Evolutionary conservation across 345 rosid genomes (phyloP), one percentile per base, ranked within the genome.

Genomic region (Murraya paniculata): DNA sequence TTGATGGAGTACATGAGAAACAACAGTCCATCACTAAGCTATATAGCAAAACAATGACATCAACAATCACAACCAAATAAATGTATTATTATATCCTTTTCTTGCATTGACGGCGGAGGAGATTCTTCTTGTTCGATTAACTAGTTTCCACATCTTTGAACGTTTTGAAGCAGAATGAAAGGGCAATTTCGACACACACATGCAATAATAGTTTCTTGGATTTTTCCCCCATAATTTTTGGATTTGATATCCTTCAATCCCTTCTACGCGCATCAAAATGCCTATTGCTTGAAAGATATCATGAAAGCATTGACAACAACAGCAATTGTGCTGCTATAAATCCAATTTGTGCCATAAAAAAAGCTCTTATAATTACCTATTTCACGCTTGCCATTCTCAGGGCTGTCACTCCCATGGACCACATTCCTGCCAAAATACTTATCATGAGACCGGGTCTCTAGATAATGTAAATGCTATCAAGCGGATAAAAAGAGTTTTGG

Each of bases 331-430:
- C 24, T 25, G 25, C 64, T 24, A 4, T 56, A 39, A 35, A 74
- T 35, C 14, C 27, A 21, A 38, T 67, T 30, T 50, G 2, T 16
- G 28, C 27, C 18, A 16, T 9, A 6, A 62, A 27, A 62, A 74
- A 39, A 69, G 64, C 41, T n/a, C 61, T 75, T 64, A 64, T 53
- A 9, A 80, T 80, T 82, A 93, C 98, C 98, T 68, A 91, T 85
- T 87, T 93, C 98, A 70, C 98, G 97, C 85, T 88, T 84, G 80
- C 98, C 98, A 80, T 96, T 96, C 70, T 94, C 97, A 77, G 95
- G 97, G 85, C 98, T 96, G 82, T 93, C 98, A 81, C 99, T 96
- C 58, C 99, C 99, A 82, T 96, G 99, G 68, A 96, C 84, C 41
- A 92, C 92, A 81, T 94, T 96, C 89, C 99, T 96, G 95, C 80